Evolutionary conservation across 2,329 filamentous ascomycete species (phyloP).

Genomic region (Sclerotinia nivalis): DNA sequence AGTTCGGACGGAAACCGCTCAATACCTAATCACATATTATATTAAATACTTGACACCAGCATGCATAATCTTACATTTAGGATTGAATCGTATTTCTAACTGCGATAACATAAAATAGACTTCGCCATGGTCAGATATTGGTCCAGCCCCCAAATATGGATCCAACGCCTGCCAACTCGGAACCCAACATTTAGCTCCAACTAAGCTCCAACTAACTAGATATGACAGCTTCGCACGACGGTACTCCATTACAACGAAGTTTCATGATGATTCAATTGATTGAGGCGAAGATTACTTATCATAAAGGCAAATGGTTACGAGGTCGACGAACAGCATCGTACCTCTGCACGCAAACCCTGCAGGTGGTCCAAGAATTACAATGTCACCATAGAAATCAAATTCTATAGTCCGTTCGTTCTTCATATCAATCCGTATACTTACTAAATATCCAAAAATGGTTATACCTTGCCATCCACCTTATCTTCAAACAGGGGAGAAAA

Average conservation of each 20-base stretch:
- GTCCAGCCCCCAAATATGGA: constrained; percentile 6
- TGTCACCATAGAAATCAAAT: not conserved
- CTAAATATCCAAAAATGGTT: not conserved
- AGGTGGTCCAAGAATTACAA: not conserved
- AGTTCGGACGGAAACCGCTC: not conserved
- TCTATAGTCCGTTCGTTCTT: not conserved
- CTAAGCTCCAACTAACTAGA: not conserved
- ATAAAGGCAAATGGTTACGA: not conserved
- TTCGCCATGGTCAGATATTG: not conserved
- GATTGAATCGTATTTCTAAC: not conserved
- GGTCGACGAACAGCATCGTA: not conserved
- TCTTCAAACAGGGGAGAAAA: not conserved
- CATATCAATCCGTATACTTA: not conserved
- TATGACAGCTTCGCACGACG: not conserved
- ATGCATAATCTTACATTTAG: not conserved
- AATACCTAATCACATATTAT: not conserved
- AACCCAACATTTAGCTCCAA: not conserved
- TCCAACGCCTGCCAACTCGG: not conserved
- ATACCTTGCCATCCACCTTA: not conserved
- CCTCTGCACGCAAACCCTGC: not conserved
- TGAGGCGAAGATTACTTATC: not conserved
- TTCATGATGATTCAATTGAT: not conserved
- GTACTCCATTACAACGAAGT: not conserved
- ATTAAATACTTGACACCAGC: not conserved
- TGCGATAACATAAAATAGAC: not conserved